A percentile compares a stretch with the other conserved stretches of the same genome.
These are phyloP conservation scores for Suillus fuscotomentosus DNA, from an alignment of 768 basidiomycete species.

Conservation along the genomic window DNA sequence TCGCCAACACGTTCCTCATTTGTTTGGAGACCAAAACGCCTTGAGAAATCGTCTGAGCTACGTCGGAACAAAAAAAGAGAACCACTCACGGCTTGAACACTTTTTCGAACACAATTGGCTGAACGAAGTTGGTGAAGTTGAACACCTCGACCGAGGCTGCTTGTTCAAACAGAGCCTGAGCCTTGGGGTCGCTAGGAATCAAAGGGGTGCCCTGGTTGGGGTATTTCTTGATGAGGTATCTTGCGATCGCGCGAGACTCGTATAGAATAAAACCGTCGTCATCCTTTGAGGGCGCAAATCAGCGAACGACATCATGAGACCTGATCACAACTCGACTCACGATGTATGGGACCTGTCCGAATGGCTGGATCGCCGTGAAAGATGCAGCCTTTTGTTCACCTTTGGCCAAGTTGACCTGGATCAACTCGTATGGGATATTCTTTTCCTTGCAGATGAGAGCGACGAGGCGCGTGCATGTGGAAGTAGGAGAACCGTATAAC, in stretches of 20 bases:
- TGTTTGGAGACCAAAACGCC: slow-evolving; percentile 17
- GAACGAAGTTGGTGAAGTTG: slow-evolving; percentile 47
- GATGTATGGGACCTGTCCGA: slow-evolving; percentile 51
- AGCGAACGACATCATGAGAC: not conserved
- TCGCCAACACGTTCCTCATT: slow-evolving; percentile 21
- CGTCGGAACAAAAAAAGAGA: not conserved
- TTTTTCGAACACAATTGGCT: slow-evolving; percentile 44
- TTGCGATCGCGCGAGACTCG: slow-evolving; percentile 60
- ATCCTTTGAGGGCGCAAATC: slow-evolving; percentile 28
- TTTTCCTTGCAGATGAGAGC: slow-evolving; percentile 54
- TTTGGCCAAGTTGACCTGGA: slow-evolving; percentile 41
- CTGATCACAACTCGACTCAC: slow-evolving; percentile 12
- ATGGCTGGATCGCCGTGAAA: slow-evolving; percentile 53
- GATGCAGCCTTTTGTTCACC: slow-evolving; percentile 45
- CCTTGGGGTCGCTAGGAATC: slow-evolving; percentile 43
- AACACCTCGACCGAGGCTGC: slow-evolving; percentile 44
- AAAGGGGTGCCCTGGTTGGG: slow-evolving; percentile 47
- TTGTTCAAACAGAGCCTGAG: slow-evolving; percentile 31
- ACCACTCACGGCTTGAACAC: slow-evolving; percentile 48
- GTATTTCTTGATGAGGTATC: slow-evolving; percentile 60
- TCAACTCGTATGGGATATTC: slow-evolving; percentile 52
- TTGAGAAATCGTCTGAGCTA: slow-evolving; percentile 8
- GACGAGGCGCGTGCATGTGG: slow-evolving; percentile 53
- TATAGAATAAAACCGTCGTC: slow-evolving; percentile 65
- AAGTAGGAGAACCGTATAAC: slow-evolving; percentile 32